A percentile compares a stretch with the other conserved stretches of the same genome.
Evolutionary conservation across 2,329 filamentous ascomycete species (phyloP).

Genomic region (Colletotrichum echinochloae): DNA sequence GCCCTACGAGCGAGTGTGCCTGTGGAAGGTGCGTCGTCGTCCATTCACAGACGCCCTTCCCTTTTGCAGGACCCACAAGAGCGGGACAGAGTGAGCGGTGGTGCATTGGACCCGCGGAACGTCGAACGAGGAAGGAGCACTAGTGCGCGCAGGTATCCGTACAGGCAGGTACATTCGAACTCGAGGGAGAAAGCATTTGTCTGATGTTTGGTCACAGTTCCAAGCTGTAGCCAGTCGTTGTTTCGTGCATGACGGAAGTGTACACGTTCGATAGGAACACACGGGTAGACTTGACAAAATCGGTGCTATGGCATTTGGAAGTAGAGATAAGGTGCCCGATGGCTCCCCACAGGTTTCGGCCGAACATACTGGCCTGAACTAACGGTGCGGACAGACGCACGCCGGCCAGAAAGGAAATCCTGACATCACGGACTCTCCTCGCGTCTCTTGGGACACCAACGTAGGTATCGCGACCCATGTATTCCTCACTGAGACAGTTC

Average conservation of each 20-base stretch:
- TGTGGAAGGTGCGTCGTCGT: background rate
- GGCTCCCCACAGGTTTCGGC: constrained; percentile 29
- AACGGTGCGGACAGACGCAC: background rate
- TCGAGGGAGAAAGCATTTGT: background rate
- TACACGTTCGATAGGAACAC: background rate
- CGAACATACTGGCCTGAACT: constrained; percentile 26
- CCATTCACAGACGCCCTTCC: constrained; percentile 22
- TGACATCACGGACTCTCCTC: background rate
- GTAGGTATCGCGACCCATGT: background rate
- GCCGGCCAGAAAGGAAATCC: background rate
- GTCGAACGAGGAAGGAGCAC: constrained; percentile 4
- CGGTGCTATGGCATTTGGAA: background rate
- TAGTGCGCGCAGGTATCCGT: background rate
- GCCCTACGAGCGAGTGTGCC: constrained; percentile 35
- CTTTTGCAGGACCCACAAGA: constrained; percentile 8
- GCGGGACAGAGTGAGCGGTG: constrained; percentile 4
- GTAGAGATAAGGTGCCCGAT: background rate
- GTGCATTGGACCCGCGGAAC: constrained; percentile 17
- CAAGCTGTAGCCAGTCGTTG: background rate
- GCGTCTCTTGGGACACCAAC: background rate
- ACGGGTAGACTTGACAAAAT: background rate
- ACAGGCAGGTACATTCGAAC: background rate
- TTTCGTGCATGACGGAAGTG: background rate
- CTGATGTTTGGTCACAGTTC: background rate
- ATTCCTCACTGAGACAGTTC: constrained; percentile 14